Evolutionary conservation across 208 protist genomes (phyloP).

Genomic region (Trypanosoma theileri): DNA sequence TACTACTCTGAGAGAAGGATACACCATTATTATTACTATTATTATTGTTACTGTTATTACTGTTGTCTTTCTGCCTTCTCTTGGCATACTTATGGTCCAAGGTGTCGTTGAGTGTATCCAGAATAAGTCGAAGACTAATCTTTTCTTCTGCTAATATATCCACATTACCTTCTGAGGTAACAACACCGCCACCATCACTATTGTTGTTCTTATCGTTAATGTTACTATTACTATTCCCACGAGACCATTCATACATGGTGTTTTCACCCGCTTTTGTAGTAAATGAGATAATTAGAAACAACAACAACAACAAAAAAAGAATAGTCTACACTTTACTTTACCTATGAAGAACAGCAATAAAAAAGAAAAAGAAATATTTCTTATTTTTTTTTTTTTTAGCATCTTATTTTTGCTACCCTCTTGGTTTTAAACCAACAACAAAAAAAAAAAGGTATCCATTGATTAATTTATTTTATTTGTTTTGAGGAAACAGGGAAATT

Average conservation of each 20-base stretch:
- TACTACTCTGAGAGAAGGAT: not conserved
- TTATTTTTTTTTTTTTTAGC: not conserved
- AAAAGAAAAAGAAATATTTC: not conserved
- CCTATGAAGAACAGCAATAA: not conserved
- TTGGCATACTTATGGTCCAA: not conserved
- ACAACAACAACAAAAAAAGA: no score
- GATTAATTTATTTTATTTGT: not conserved
- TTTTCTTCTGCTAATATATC: slow-evolving; percentile 16
- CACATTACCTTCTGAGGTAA: not conserved
- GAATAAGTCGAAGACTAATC: slow-evolving; percentile 14
- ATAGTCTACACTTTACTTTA: not conserved
- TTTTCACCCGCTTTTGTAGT: no score
- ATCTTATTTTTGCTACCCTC: no score
- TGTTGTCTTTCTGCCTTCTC: not conserved
- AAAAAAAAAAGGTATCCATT: no score
- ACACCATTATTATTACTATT: not conserved
- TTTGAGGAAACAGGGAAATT: not conserved
- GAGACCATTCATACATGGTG: not conserved
- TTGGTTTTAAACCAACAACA: no score
- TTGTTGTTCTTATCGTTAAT: not conserved
- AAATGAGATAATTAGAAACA: no score
- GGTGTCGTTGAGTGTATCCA: slow-evolving; percentile 10
- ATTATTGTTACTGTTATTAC: not conserved
- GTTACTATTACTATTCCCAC: not conserved
- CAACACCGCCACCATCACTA: not conserved